Evolutionary conservation across 257 asterid genomes (phyloP), one percentile per base, ranked within the genome.

Genomic region (Capsicum rhomboideum): DNA sequence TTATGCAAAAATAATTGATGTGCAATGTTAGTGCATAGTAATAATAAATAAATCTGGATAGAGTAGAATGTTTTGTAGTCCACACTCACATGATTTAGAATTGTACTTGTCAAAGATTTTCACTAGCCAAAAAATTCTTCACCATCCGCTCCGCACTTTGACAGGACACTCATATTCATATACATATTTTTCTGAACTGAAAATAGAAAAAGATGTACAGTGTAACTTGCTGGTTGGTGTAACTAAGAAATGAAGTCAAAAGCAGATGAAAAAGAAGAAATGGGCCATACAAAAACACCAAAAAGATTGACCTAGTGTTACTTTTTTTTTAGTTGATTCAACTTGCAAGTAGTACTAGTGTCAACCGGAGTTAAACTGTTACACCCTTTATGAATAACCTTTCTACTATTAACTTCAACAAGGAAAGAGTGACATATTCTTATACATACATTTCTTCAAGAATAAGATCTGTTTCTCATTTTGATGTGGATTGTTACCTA

Each of bases 301-400:
- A 64, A 74, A 84, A 59, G 79, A 61, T 77, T 84, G 83, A 78
- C 79, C 55, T 4, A 55, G 46, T 84, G 83, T 20, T 75, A n/a
- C 46, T 11, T 8, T 63, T 37, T 10, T 82, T 31, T 66, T 7
- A 80, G n/a, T 84, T 10, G 29, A 42, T 77, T 84, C 80, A 66
- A 44, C 26, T 84, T 58, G 26, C 75, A 75, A 53, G 58, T 20
- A 59, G 28, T 28, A n/a, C 28, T 9, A 74, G 37, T 49, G 86
- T 84, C 86, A 84, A 78, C 79, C 49, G 17, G 6, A 54, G 81
- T 49, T 49, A 75, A 75, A 50, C 44, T 75, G 81, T 75, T 75
- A 49, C 26, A 4, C 23, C 5, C 81, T 75, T 49, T 49, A 75
- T 74, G 42, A 23, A 46, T 23, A 72, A 23, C 59, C 31, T 49